Percentiles rank a stretch among this genome's conserved stretches.
Evolutionary conservation across 371 early-diverging fungal species (phyloP).

Genomic region (Funneliformis caledonium): DNA sequence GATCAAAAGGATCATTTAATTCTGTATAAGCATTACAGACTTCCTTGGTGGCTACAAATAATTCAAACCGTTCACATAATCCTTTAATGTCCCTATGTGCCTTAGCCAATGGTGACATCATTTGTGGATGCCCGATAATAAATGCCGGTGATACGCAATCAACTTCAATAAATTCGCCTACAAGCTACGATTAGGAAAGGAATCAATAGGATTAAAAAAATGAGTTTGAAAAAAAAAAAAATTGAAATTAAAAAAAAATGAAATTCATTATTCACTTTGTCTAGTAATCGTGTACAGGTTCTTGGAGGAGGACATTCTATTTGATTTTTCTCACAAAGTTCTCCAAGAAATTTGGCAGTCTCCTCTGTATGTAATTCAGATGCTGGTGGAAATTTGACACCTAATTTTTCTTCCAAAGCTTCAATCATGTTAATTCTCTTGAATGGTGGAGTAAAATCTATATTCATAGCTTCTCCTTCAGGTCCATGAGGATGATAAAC

Average conservation of each 20-base stretch:
- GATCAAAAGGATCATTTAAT: slow-evolving; percentile 98
- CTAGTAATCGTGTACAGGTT: slow-evolving; percentile 85
- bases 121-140: slow-evolving; percentile 87
- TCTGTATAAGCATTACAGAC: slow-evolving; percentile 99
- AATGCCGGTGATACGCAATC: slow-evolving; percentile 94
- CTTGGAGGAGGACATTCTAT: slow-evolving; percentile 69
- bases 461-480: slow-evolving; percentile 46
- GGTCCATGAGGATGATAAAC: slow-evolving; percentile 68
- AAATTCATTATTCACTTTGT: slow-evolving; percentile 53
- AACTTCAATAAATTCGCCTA: slow-evolving; percentile 91
- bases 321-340: slow-evolving; percentile 57
- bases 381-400: slow-evolving; percentile 53
- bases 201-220: too few relatives aligned
- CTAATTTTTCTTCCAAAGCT: slow-evolving; percentile 62
- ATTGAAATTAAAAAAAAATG: neutral
- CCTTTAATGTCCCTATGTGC: slow-evolving; percentile 14
- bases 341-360: slow-evolving; percentile 41
- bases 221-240: neutral
- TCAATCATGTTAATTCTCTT: slow-evolving; percentile 79
- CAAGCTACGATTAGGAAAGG: slow-evolving; percentile 50
- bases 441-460: slow-evolving; percentile 84
- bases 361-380: slow-evolving; percentile 46
- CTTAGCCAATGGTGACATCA: slow-evolving; percentile 96
- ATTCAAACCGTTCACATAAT: slow-evolving; percentile 83
- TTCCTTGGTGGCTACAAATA: slow-evolving; percentile 93